These are phyloP conservation scores for Metschnikowia sp. DNA, from an alignment of 805 yeast genomes.

Conservation along the genomic window DNA sequence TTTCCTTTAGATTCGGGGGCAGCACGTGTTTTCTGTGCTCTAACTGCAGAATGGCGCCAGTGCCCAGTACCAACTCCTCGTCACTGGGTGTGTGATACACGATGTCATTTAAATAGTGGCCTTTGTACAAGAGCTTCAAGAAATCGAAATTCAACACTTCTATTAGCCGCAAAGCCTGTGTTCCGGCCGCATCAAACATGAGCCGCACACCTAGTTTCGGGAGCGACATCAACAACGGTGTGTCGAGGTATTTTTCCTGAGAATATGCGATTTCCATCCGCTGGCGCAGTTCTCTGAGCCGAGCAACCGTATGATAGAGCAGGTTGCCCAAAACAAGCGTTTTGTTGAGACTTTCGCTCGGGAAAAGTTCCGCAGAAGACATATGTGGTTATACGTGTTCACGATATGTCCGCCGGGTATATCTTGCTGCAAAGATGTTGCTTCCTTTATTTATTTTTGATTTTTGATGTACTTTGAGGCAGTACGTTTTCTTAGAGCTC, in stretches of 20 bases:
- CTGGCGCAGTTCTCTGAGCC: slow-evolving; percentile 25
- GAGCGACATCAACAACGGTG: slow-evolving; percentile 31
- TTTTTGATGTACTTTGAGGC: no score
- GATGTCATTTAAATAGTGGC: slow-evolving; percentile 28
- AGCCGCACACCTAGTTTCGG: slow-evolving; percentile 25
- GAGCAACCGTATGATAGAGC: slow-evolving; percentile 26
- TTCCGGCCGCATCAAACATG: slow-evolving; percentile 24
- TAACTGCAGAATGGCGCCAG: not conserved
- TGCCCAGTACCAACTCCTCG: slow-evolving; percentile 8
- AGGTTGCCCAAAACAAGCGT: slow-evolving; percentile 27
- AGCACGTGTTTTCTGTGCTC: slow-evolving; percentile 11
- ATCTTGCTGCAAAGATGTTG: no score
- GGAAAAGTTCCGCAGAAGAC: slow-evolving; percentile 19
- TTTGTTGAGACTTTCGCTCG: slow-evolving; percentile 38
- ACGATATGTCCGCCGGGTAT: no score
- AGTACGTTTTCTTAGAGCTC: no score
- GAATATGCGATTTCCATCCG: slow-evolving; percentile 30
- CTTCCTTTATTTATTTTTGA: no score
- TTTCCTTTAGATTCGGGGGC: slow-evolving; percentile 34
- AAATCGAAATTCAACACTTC: slow-evolving; percentile 25
- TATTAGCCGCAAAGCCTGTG: slow-evolving; percentile 28
- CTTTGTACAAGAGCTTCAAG: slow-evolving; percentile 30
- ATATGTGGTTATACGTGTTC: not conserved
- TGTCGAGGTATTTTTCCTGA: slow-evolving; percentile 25
- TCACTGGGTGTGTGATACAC: slow-evolving; percentile 13